A percentile compares a stretch with the other conserved stretches of the same genome.
These are phyloP conservation scores for Penicillium hesseltinei DNA, from an alignment of 2,329 filamentous ascomycete genomes.

Conservation along the genomic window DNA sequence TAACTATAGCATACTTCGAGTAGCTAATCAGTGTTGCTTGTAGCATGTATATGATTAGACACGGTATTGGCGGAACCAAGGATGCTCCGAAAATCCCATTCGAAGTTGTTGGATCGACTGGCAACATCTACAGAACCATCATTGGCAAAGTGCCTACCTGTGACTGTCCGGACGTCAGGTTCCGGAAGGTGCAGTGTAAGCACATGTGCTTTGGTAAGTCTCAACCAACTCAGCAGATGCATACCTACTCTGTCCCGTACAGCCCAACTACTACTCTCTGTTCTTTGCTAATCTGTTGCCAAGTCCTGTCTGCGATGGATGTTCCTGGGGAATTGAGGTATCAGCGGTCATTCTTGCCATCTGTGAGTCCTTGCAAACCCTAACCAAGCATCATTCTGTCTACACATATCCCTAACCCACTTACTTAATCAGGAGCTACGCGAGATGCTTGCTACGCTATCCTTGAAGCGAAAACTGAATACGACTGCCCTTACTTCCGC, in stretches of 20 bases:
- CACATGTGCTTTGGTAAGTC: constrained; percentile 58
- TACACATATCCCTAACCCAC: not conserved
- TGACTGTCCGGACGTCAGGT: constrained; percentile 52
- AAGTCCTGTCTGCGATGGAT: not conserved
- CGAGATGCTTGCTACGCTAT: constrained; percentile 55
- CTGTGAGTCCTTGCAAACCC: not conserved
- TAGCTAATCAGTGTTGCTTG: not conserved
- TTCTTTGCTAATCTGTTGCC: not conserved
- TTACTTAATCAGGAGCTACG: constrained; percentile 48
- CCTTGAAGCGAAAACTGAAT: constrained; percentile 47
- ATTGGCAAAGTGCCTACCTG: constrained; percentile 55
- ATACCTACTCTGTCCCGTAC: not conserved
- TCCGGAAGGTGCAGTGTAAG: constrained; percentile 59
- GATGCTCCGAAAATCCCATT: constrained; percentile 52
- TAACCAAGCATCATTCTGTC: not conserved
- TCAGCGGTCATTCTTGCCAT: not conserved
- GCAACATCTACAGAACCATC: constrained; percentile 60
- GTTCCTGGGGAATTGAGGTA: not conserved
- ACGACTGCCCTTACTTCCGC: constrained; percentile 32
- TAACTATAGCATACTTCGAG: not conserved
- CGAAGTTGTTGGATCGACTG: constrained; percentile 59
- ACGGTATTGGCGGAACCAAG: constrained; percentile 46
- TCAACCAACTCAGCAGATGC: not conserved
- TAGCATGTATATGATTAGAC: constrained; percentile 58
- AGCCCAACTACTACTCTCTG: no score